These are phyloP conservation scores for Fusarium sp. DNA, from an alignment of 2,329 filamentous ascomycete species.

Conservation along the genomic window DNA sequence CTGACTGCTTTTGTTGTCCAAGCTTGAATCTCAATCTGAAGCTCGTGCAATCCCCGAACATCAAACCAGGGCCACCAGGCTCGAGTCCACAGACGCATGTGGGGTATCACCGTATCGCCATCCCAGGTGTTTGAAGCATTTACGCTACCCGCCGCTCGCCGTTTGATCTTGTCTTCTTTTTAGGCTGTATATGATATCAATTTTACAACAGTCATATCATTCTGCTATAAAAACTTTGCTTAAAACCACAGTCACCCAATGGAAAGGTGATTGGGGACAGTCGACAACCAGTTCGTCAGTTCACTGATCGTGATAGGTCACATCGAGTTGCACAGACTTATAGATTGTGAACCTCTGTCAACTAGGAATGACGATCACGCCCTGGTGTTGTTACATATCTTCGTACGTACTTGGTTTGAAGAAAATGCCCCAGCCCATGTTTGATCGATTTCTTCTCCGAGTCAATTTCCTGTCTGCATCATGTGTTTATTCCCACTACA, in stretches of 20 bases:
- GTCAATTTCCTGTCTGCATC: constrained; percentile 23
- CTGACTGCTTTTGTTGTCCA: constrained; percentile 20
- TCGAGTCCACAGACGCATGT: constrained; percentile 33
- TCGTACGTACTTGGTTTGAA: constrained; percentile 3
- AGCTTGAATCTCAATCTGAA: constrained; percentile 32
- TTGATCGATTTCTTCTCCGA: constrained; percentile 14
- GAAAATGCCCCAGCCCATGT: constrained; percentile 20
- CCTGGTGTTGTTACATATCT: constrained; percentile 26
- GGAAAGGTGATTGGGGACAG: neutral
- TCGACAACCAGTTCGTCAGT: constrained; percentile 1
- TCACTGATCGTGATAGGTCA: neutral
- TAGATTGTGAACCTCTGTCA: constrained; percentile 5
- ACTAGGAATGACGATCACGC: constrained; percentile 9
- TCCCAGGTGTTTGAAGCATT: constrained; percentile 13
- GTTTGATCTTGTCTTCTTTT: constrained; percentile 6
- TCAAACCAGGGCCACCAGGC: constrained; percentile 27
- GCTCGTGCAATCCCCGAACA: constrained; percentile 24
- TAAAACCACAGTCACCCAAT: neutral
- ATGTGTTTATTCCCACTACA: constrained; percentile 34
- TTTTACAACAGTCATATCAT: neutral
- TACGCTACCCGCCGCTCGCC: constrained; percentile 30
- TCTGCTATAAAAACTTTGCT: neutral
- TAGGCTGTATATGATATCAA: constrained; percentile 12
- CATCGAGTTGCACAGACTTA: neutral
- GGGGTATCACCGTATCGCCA: constrained; percentile 32